These are phyloP conservation scores for Selaginella tamariscina DNA, from an alignment of 75 land plant genomes.

Conservation along the genomic window DNA sequence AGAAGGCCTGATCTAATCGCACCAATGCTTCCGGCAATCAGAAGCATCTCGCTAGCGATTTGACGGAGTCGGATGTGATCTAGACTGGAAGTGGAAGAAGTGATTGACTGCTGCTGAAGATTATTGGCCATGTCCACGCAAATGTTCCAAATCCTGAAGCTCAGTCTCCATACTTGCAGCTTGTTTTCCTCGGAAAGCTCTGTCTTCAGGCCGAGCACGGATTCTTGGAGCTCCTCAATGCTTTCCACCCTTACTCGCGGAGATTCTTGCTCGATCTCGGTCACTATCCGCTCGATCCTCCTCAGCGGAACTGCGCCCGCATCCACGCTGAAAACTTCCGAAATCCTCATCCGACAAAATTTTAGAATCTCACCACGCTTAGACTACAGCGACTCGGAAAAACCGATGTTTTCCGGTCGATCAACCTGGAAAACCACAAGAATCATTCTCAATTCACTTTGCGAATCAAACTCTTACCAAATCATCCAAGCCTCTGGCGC, in stretches of 20 bases:
- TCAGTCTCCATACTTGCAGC: slow-evolving; percentile 64
- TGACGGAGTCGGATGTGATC: slow-evolving; percentile 64
- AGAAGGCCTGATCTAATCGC: slow-evolving; percentile 48
- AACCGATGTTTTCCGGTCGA: no score
- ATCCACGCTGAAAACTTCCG: slow-evolving; percentile 12
- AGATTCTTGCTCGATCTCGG: slow-evolving; percentile 17
- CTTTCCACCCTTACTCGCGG: slow-evolving; percentile 13
- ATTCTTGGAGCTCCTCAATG: slow-evolving; percentile 16
- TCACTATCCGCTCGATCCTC: slow-evolving; percentile 17
- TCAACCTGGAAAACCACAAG: no score
- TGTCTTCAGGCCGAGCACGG: background rate
- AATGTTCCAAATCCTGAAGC: slow-evolving; percentile 89
- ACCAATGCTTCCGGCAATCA: slow-evolving; percentile 36
- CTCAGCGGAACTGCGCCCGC: slow-evolving; percentile 2
- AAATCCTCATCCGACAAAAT: slow-evolving; percentile 16
- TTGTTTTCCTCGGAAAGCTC: slow-evolving; percentile 39
- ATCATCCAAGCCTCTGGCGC: no score
- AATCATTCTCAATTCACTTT: no score
- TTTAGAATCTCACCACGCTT: no score
- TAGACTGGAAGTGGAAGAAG: no score
- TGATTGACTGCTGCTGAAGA: slow-evolving; percentile 15
- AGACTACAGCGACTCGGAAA: no score
- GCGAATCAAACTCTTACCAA: no score
- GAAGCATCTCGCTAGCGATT: slow-evolving; percentile 56
- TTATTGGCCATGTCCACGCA: slow-evolving; percentile 75